Evolutionary conservation across 768 basidiomycete genomes (phyloP), one percentile per base, ranked within the genome.

Genomic region (Tricholoma saponaceum): DNA sequence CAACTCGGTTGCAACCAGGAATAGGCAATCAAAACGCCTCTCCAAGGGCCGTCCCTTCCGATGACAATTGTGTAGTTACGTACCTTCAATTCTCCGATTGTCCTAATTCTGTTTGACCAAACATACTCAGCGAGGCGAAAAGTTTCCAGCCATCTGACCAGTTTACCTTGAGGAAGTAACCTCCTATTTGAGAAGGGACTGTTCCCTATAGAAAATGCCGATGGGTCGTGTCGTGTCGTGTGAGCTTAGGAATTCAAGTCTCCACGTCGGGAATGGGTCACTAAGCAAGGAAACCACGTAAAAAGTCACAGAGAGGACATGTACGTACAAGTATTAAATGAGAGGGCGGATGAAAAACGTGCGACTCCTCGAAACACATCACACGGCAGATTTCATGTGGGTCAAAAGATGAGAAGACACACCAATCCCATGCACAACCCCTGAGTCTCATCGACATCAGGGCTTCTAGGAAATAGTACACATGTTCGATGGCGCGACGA

Each of bases 281-380:
- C 14, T 30, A 28, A 28, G 26, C 26, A 30, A 50, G 25, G n/a
- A 50, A 50, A 28, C 47, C 47, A 50, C 47, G 47, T 50, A 50
- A 50, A 50, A 50, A 50, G 47, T 28, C 47, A 30, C 47, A 50
- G 26, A 30, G 47, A 50, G 14, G 28, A 50, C 47, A n/a, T 18
- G 47, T 50, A 50, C 47, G 47, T 50, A 50, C 47, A 30, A 9
- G 7, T 16, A 28, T 50, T 50, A 28, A 50, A 18, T 30, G 47
- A 50, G 47, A 50, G n/a, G 9, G 28, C 47, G 47, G 47, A 50
- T 50, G 47, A 50, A 30, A 28, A 50, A 50, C 47, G 47, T 30
- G 47, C 47, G 16, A 26, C 22, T 50, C 47, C 47, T 30, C 47
- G 8, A 50, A 50, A 18, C 47, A 50, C 47, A 50, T 30, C 28